Percentiles rank a stretch among this genome's conserved stretches.
Conservation (phyloP, 2,329 filamentous ascomycete species). For the Alternaria alternata region DNA sequence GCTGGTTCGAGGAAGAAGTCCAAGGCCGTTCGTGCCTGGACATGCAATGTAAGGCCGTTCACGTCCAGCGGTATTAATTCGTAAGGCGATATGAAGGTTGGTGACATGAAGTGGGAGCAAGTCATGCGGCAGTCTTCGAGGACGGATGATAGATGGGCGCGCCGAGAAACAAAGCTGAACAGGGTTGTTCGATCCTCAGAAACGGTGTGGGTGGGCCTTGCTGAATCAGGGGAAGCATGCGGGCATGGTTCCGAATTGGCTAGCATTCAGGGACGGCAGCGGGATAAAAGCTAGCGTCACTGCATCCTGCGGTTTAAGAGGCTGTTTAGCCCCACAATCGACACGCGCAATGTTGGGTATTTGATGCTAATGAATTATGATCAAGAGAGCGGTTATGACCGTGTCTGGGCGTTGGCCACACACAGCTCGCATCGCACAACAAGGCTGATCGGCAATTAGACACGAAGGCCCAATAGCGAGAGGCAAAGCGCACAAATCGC, state of each 20-base stretch:
- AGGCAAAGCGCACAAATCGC: slow-evolving; percentile 28
- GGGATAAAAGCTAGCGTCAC: slow-evolving; percentile 40
- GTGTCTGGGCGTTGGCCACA: slow-evolving; percentile 18
- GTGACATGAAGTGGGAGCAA: slow-evolving; percentile 36
- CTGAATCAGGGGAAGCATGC: slow-evolving; percentile 42
- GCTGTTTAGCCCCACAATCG: slow-evolving; percentile 38
- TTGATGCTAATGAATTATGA: slow-evolving; percentile 32
- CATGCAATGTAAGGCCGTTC: slow-evolving; percentile 12
- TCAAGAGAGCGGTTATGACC: slow-evolving; percentile 24
- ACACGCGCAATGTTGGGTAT: slow-evolving; percentile 47
- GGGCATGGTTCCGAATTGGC: slow-evolving; percentile 46
- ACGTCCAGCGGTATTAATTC: slow-evolving; percentile 26
- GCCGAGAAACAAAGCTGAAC: slow-evolving; percentile 35
- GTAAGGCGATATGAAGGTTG: slow-evolving; percentile 28
- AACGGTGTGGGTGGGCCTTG: slow-evolving; percentile 32
- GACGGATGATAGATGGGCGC: slow-evolving; percentile 30
- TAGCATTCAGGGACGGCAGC: slow-evolving; percentile 43
- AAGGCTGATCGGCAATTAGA: slow-evolving; percentile 34
- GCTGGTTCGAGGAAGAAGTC: slow-evolving; percentile 11
- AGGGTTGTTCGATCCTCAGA: slow-evolving; percentile 41
- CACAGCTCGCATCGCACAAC: slow-evolving; percentile 18
- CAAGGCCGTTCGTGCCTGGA: slow-evolving; percentile 12
- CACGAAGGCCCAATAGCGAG: slow-evolving; percentile 24
- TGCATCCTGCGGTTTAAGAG: slow-evolving; percentile 36
- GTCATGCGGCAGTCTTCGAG: slow-evolving; percentile 24